A percentile compares a stretch with the other conserved stretches of the same genome.
Conservation (phyloP, 1,284 basidiomycete genomes). For the Cryptococcus sp. region DNA sequence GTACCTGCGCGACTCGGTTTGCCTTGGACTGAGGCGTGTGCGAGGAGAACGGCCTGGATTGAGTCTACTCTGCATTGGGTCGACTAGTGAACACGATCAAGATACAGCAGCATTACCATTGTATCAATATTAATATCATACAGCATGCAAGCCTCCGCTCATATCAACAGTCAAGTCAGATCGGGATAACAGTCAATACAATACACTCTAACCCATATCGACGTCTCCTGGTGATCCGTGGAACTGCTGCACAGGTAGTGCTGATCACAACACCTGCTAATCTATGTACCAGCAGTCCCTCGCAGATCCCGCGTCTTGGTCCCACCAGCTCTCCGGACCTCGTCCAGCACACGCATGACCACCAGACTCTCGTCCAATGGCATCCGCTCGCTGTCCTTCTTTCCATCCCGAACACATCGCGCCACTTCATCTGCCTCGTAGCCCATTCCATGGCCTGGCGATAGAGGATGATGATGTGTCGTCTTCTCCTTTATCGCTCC, state of each 20-base stretch:
- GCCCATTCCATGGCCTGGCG: conserved; percentile 13
- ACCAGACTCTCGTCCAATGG: conserved; percentile 69
- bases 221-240: too few species aligned
- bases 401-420: conserved; percentile 68
- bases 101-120: too few species aligned
- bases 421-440: conserved; percentile 63
- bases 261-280: background rate
- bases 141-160: too few species aligned
- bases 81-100: too few species aligned
- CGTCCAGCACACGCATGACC: conserved; percentile 43
- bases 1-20: too few species aligned
- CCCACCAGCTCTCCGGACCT: conserved; percentile 9
- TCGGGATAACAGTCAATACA: too few species aligned
- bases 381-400: conserved; percentile 68
- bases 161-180: too few species aligned
- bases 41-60: background rate
- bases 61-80: background rate
- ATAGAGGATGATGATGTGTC: conserved; percentile 12
- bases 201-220: too few species aligned
- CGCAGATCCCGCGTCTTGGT: conserved; percentile 3
- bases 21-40: too few species aligned
- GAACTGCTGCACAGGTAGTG: background rate
- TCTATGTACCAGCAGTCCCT: conserved; percentile 6
- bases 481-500: conserved; percentile 8
- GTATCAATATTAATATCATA: too few species aligned